These are phyloP conservation scores for Chalara sp. DNA, from an alignment of 2,329 filamentous ascomycete genomes.

Conservation along the genomic window DNA sequence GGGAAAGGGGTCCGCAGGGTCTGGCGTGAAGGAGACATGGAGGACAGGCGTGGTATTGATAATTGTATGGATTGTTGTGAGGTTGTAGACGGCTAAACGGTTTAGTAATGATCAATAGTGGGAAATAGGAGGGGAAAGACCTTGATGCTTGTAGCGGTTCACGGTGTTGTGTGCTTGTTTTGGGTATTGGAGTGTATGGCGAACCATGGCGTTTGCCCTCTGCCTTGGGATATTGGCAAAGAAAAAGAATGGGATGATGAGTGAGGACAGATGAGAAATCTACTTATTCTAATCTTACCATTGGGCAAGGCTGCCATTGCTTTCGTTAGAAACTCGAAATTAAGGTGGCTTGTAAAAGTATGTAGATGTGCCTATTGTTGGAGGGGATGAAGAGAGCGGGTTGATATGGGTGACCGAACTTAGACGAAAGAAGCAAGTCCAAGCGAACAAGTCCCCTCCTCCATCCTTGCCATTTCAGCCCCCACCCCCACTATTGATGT, in stretches of 20 bases:
- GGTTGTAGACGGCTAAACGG: conserved; percentile 14
- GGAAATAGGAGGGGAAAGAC: neutral
- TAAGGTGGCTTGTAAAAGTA: too few relatives aligned
- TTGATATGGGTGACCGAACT: too few relatives aligned
- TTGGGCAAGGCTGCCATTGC: neutral
- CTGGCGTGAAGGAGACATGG: conserved; percentile 17
- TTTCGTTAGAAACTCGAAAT: too few relatives aligned
- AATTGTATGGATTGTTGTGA: conserved; percentile 66
- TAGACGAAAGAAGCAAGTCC: too few relatives aligned
- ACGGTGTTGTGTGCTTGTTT: conserved; percentile 19
- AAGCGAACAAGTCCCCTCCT: too few relatives aligned
- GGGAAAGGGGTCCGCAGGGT: conserved; percentile 51
- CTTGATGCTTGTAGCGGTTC: conserved; percentile 23
- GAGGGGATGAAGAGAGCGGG: too few relatives aligned
- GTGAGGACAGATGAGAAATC: neutral
- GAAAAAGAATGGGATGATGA: neutral
- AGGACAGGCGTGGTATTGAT: conserved; percentile 69
- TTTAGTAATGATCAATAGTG: neutral
- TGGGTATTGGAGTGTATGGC: conserved; percentile 19
- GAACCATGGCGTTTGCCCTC: conserved; percentile 10
- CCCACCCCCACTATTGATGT: too few relatives aligned
- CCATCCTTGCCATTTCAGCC: too few relatives aligned
- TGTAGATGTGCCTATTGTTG: too few relatives aligned
- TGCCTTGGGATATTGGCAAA: neutral
- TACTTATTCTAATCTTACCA: neutral